Percentiles rank a stretch among this genome's conserved stretches.
Evolutionary conservation across 768 basidiomycete species (phyloP).

Genomic region (Leccinum obscurum): DNA sequence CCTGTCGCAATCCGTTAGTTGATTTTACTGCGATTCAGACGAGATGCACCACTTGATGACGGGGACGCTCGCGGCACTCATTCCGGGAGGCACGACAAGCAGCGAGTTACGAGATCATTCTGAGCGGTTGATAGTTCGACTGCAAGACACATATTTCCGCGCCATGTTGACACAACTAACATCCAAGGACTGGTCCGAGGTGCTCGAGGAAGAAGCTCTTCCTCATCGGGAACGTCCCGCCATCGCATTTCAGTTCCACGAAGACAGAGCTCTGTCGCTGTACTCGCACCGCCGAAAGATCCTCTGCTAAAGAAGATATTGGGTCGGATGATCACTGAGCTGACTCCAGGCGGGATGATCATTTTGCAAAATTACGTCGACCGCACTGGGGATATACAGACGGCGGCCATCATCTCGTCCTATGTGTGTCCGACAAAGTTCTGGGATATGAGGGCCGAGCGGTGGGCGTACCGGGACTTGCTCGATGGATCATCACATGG

Average conservation of each 20-base stretch:
- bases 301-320: slow-evolving; percentile 59
- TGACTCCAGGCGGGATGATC: slow-evolving; percentile 65
- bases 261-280: slow-evolving; percentile 64
- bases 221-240: slow-evolving; percentile 82
- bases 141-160: slow-evolving; percentile 82
- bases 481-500: slow-evolving; percentile 66
- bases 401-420: slow-evolving; percentile 40
- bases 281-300: slow-evolving; percentile 63
- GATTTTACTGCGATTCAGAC: slow-evolving; percentile 44
- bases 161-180: slow-evolving; percentile 75
- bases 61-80: slow-evolving; percentile 73
- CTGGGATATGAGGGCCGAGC: slow-evolving; percentile 47
- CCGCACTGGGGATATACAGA: slow-evolving; percentile 39
- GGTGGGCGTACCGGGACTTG: slow-evolving; percentile 66
- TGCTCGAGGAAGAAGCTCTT: slow-evolving; percentile 74
- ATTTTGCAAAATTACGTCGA: slow-evolving; percentile 63
- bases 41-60: slow-evolving; percentile 81
- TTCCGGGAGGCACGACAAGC: slow-evolving; percentile 42
- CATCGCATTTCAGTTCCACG: slow-evolving; percentile 81
- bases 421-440: slow-evolving; percentile 63
- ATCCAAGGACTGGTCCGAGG: slow-evolving; percentile 74
- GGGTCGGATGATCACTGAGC: slow-evolving; percentile 76
- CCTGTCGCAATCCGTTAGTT: not conserved
- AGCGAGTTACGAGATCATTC: slow-evolving; percentile 69
- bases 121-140: slow-evolving; percentile 65